These are phyloP conservation scores for Fibroporia radiculosa DNA, from an alignment of 768 basidiomycete genomes.

Conservation along the genomic window DNA sequence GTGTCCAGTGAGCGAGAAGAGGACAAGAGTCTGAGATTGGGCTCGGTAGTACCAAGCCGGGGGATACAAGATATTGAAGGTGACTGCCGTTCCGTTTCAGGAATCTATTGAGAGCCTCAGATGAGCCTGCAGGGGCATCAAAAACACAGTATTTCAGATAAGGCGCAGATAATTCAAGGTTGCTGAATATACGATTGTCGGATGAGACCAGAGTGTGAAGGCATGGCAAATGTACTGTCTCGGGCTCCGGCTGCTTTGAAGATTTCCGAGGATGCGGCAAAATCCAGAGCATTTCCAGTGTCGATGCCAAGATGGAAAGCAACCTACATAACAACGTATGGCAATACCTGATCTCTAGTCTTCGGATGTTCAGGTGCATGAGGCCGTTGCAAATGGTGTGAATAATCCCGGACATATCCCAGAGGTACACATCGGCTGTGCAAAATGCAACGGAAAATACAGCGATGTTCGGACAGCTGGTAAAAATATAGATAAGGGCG, in stretches of 20 bases:
- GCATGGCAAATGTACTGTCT: background rate
- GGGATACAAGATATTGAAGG: background rate
- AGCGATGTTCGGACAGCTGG: constrained; percentile 8
- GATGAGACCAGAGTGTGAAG: constrained; percentile 1
- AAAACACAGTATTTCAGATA: too few relatives aligned
- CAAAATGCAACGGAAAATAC: constrained; percentile 14
- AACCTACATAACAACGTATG: constrained; percentile 1
- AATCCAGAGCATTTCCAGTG: constrained; percentile 10
- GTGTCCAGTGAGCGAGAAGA: constrained; percentile 7
- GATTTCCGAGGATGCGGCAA: background rate
- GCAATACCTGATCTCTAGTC: constrained; percentile 9
- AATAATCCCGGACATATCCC: background rate
- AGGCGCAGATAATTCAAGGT: too few relatives aligned
- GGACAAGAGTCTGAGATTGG: background rate
- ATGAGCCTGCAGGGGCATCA: too few relatives aligned
- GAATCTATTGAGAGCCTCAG: background rate
- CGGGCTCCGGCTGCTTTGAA: background rate
- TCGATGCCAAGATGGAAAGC: background rate
- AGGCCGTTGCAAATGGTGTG: constrained; percentile 2
- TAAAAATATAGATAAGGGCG: constrained; percentile 9
- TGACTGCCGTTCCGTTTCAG: background rate
- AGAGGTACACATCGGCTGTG: constrained; percentile 5
- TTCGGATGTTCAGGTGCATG: constrained; percentile 1
- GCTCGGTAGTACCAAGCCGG: background rate
- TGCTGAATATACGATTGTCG: too few relatives aligned